phyloP scores from a whole-genome alignment of 208 protist species.

The Tetramitus jugosus region DNA sequence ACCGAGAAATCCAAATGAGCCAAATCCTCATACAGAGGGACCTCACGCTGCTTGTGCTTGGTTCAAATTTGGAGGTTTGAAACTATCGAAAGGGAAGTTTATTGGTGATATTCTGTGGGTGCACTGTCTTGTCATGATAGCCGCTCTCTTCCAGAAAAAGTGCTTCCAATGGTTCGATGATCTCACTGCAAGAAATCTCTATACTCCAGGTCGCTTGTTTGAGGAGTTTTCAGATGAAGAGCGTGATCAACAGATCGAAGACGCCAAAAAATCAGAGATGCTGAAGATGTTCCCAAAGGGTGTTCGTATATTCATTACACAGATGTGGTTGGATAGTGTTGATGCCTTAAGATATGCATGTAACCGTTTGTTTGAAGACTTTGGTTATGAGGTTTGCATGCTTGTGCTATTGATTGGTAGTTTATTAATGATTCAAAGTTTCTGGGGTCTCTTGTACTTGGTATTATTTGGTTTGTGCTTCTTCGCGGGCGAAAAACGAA shows the following conservation, averaged over 20 bases:
- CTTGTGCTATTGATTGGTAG: neutral
- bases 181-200: neutral
- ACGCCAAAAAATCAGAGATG: neutral
- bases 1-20: neutral
- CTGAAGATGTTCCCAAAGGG: no score
- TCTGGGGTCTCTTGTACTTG: constrained; percentile 3
- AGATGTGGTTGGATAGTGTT: neutral
- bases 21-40: no score
- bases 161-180: neutral
- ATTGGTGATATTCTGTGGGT: neutral
- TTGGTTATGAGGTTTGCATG: neutral
- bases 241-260: neutral
- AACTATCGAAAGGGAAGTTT: neutral
- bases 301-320: neutral
- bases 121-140: neutral
- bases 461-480: constrained; percentile 3
- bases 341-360: neutral
- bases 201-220: neutral
- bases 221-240: neutral
- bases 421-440: neutral
- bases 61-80: neutral
- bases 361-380: neutral
- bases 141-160: neutral
- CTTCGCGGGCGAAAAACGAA: neutral
- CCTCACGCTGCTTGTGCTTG: neutral